phyloP scores from a whole-genome alignment of 2,329 filamentous ascomycete species.

The Tothia fuscella region DNA sequence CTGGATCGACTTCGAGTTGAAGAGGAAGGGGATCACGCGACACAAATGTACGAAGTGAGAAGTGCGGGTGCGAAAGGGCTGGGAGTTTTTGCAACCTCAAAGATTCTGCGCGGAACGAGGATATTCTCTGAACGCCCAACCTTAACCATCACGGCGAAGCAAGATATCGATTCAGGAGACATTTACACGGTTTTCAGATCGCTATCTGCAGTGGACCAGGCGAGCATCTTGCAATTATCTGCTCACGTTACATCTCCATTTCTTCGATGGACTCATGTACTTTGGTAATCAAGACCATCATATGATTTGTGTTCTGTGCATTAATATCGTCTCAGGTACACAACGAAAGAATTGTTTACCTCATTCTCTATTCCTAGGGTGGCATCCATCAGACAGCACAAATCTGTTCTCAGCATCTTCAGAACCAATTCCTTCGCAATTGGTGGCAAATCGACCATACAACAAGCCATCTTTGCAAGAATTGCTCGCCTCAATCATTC shows the following conservation, averaged over 20 bases:
- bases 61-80: constrained; percentile 16
- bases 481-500: constrained; percentile 18
- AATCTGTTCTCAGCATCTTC: constrained; percentile 15
- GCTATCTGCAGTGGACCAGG: neutral
- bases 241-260: neutral
- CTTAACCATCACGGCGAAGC: constrained; percentile 15
- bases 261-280: constrained; percentile 7
- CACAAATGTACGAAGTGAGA: constrained; percentile 16
- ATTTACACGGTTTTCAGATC: constrained; percentile 11
- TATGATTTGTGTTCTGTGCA: no score
- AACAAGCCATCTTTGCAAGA: constrained; percentile 14
- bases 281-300: constrained; percentile 3
- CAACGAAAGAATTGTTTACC: no score
- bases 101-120: constrained; percentile 16
- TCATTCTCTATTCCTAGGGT: neutral
- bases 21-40: no score
- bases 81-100: constrained; percentile 17
- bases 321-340: no score
- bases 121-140: constrained; percentile 18
- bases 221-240: neutral
- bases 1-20: no score
- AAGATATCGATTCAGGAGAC: constrained; percentile 11
- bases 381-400: constrained; percentile 11
- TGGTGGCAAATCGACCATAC: neutral
- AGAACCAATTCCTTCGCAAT: constrained; percentile 18